These are phyloP conservation scores for Potentilla sterilis DNA, from an alignment of 306 rosid genomes.

Conservation along the genomic window DNA sequence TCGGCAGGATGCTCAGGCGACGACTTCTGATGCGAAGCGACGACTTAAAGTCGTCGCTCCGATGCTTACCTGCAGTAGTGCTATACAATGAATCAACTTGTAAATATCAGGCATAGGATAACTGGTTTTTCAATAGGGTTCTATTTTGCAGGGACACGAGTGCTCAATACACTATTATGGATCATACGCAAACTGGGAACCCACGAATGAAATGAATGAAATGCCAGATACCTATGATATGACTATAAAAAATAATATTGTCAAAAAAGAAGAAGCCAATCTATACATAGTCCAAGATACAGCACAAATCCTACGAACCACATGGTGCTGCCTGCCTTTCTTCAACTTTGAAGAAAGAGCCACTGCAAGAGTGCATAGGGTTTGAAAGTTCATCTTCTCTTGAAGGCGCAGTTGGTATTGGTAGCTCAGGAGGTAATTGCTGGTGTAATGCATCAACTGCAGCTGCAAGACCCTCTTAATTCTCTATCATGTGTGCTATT, in stretches of 20 bases:
- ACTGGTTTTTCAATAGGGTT: too few relatives aligned
- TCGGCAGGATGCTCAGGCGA: too few relatives aligned
- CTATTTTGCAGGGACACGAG: too few relatives aligned
- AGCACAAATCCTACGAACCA: conserved; percentile 44
- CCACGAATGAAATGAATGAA: conserved; percentile 54
- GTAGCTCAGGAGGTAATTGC: conserved; percentile 75
- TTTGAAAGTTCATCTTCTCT: conserved; percentile 37
- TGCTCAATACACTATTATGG: too few relatives aligned
- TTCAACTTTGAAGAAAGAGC: conserved; percentile 56
- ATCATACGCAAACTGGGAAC: conserved; percentile 19
- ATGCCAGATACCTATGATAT: conserved; percentile 28
- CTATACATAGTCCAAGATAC: conserved; percentile 20
- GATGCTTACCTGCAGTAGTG: too few relatives aligned
- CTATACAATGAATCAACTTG: too few relatives aligned
- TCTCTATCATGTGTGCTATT: conserved; percentile 71
- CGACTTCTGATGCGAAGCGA: too few relatives aligned
- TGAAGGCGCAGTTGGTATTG: conserved; percentile 50
- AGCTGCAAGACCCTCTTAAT: conserved; percentile 88
- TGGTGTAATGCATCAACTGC: conserved; percentile 91
- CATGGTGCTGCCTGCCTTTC: conserved; percentile 67
- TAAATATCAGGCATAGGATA: too few relatives aligned
- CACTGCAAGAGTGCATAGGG: conserved; percentile 63
- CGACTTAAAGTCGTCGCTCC: too few relatives aligned
- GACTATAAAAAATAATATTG: conserved; percentile 12
- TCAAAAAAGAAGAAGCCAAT: neutral